These are phyloP conservation scores for Craterostigma plantagineum DNA, from an alignment of 257 asterid species.

Conservation along the genomic window DNA sequence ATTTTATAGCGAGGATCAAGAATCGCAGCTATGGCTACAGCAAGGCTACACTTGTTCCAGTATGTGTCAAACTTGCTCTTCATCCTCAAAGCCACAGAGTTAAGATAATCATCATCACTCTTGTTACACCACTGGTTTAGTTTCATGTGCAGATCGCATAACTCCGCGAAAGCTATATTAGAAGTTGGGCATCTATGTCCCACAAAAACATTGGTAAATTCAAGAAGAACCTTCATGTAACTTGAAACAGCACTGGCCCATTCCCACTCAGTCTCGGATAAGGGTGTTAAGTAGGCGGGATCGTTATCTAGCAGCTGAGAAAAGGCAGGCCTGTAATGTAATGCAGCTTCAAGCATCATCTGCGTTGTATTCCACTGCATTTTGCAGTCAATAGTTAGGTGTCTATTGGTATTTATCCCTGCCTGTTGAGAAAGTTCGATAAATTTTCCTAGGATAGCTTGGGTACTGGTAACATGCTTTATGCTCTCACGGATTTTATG, in stretches of 20 bases:
- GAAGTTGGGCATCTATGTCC: conserved; percentile 56
- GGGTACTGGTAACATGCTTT: conserved; percentile 58
- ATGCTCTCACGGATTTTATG: conserved; percentile 55
- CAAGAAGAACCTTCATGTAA: conserved; percentile 52
- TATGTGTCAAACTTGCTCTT: conserved; percentile 59
- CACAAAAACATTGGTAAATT: conserved; percentile 33
- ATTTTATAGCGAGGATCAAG: conserved; percentile 90
- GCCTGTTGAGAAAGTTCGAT: conserved; percentile 51
- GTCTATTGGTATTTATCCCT: conserved; percentile 29
- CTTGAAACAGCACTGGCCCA: conserved; percentile 30
- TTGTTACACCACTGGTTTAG: conserved; percentile 76
- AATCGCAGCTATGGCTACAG: conserved; percentile 62
- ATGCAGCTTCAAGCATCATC: conserved; percentile 67
- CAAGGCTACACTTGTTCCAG: conserved; percentile 71
- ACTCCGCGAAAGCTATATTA: conserved; percentile 55
- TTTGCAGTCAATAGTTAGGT: conserved; percentile 51
- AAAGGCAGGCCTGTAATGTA: conserved; percentile 52
- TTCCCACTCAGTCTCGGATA: conserved; percentile 83
- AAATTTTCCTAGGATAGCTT: conserved; percentile 40
- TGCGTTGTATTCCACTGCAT: conserved; percentile 67
- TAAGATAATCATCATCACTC: conserved; percentile 58
- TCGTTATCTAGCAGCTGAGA: conserved; percentile 46
- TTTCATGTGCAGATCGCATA: conserved; percentile 73
- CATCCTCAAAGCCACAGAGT: conserved; percentile 58
- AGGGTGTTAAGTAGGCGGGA: conserved; percentile 31